Evolutionary conservation across 1,284 basidiomycete species (phyloP).

Genomic region (Austroboletus rostrupii): DNA sequence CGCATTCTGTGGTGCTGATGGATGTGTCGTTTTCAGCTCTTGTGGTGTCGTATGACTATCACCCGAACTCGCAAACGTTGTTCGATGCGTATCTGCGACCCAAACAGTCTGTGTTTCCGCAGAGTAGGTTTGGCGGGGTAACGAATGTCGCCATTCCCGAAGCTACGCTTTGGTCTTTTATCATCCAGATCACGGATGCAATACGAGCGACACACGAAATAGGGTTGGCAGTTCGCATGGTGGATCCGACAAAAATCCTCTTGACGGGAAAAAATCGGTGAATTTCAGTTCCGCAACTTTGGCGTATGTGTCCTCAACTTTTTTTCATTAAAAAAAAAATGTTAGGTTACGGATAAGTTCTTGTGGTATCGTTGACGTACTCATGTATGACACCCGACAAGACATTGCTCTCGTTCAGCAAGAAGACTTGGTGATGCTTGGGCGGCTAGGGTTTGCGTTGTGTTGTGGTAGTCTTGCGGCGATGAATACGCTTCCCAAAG

Average conservation of each 20-base stretch:
- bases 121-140: conserved; percentile 41
- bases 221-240: conserved; percentile 77
- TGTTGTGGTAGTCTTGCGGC: conserved; percentile 67
- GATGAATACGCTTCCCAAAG: conserved; percentile 64
- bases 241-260: conserved; percentile 88
- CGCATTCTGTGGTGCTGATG: conserved; percentile 7
- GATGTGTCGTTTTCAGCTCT: conserved; percentile 58
- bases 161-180: conserved; percentile 90
- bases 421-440: conserved; percentile 88
- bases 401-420: conserved; percentile 67
- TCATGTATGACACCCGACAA: conserved; percentile 69
- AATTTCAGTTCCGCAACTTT: background rate
- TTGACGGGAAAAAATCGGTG: conserved; percentile 88
- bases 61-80: conserved; percentile 82
- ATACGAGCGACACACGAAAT: conserved; percentile 84
- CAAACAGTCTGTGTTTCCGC: conserved; percentile 42
- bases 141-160: conserved; percentile 55
- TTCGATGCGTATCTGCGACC: conserved; percentile 65
- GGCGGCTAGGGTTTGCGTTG: conserved; percentile 79
- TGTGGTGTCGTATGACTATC: conserved; percentile 90
- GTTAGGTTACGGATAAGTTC: conserved; percentile 73
- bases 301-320: too few species aligned
- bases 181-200: conserved; percentile 86
- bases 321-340: background rate
- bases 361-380: conserved; percentile 82